Evolutionary conservation across 768 basidiomycete species (phyloP).

Genomic region (Podaxis sp.): DNA sequence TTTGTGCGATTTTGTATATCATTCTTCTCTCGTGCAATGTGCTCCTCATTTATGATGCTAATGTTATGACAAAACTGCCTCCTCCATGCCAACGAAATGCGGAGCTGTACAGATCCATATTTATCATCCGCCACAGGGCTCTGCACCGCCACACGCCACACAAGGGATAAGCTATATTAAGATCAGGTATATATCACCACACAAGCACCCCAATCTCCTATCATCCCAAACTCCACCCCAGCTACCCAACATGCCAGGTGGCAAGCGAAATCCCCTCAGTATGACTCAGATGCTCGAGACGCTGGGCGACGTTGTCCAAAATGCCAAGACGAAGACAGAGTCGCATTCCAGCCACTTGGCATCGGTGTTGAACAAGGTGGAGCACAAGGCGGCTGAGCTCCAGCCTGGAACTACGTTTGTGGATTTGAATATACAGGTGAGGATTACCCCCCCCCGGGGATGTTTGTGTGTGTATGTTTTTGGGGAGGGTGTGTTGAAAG

Average conservation of each 20-base stretch:
- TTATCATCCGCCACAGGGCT: too few species aligned
- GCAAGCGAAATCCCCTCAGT: conserved; percentile 7
- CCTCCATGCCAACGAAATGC: too few species aligned
- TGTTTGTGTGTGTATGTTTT: neutral
- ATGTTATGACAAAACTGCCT: too few species aligned
- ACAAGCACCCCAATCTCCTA: neutral
- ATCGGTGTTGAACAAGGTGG: neutral
- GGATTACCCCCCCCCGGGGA: conserved; percentile 6
- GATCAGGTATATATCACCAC: neutral
- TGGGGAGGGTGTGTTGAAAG: neutral
- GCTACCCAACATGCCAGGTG: conserved; percentile 1
- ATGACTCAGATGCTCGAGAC: conserved; percentile 13
- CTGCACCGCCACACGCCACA: too few species aligned
- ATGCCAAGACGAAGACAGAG: conserved; percentile 24
- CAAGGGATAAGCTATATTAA: too few species aligned
- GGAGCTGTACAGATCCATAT: too few species aligned
- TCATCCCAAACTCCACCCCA: neutral
- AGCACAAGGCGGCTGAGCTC: conserved; percentile 25
- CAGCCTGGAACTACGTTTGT: conserved; percentile 36
- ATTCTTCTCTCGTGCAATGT: neutral
- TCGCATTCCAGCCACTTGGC: conserved; percentile 18
- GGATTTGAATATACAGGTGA: conserved; percentile 54
- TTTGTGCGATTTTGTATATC: neutral
- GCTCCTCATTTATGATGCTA: neutral
- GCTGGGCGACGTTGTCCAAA: conserved; percentile 19